Percentiles rank a stretch among this genome's conserved stretches.
These are phyloP conservation scores for Oemleria cerasiformis DNA, from an alignment of 306 rosid species.

Conservation along the genomic window DNA sequence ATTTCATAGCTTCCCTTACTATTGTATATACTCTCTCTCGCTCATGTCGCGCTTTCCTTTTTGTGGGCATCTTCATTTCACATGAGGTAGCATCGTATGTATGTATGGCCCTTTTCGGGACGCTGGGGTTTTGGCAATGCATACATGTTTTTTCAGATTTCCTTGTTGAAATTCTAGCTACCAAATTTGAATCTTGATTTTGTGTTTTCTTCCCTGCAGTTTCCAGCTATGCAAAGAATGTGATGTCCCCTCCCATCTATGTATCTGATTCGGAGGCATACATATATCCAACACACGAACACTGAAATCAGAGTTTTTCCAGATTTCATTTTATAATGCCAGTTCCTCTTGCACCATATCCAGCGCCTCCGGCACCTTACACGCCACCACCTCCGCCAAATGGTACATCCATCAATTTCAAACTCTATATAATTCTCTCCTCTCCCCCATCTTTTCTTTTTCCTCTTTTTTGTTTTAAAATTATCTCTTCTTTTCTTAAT, in stretches of 20 bases:
- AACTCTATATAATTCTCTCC: not conserved
- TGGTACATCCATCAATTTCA: slow-evolving; percentile 41
- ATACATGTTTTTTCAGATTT: not conserved
- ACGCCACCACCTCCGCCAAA: slow-evolving; percentile 69
- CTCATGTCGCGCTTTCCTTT: slow-evolving; percentile 16
- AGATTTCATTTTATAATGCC: slow-evolving; percentile 66
- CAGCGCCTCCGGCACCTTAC: slow-evolving; percentile 70
- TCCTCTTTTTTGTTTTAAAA: not conserved
- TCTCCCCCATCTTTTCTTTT: not conserved
- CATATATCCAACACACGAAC: too few relatives aligned
- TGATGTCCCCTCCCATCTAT: not conserved
- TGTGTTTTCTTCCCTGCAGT: slow-evolving; percentile 13
- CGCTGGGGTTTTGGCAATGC: slow-evolving; percentile 6
- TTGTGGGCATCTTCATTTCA: slow-evolving; percentile 22
- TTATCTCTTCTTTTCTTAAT: too few relatives aligned
- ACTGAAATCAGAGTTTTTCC: slow-evolving; percentile 1
- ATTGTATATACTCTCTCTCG: too few relatives aligned
- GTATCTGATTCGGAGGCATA: slow-evolving; percentile 16
- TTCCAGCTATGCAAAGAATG: slow-evolving; percentile 41
- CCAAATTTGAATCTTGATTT: too few relatives aligned
- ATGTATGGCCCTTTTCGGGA: too few relatives aligned
- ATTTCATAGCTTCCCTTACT: slow-evolving; percentile 3
- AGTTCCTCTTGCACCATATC: slow-evolving; percentile 99
- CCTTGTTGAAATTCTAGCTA: not conserved
- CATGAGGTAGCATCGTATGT: slow-evolving; percentile 13